Percentiles rank a stretch among this genome's conserved stretches.
Evolutionary conservation across 306 rosid species (phyloP).

Genomic region (Citrullus amarus): DNA sequence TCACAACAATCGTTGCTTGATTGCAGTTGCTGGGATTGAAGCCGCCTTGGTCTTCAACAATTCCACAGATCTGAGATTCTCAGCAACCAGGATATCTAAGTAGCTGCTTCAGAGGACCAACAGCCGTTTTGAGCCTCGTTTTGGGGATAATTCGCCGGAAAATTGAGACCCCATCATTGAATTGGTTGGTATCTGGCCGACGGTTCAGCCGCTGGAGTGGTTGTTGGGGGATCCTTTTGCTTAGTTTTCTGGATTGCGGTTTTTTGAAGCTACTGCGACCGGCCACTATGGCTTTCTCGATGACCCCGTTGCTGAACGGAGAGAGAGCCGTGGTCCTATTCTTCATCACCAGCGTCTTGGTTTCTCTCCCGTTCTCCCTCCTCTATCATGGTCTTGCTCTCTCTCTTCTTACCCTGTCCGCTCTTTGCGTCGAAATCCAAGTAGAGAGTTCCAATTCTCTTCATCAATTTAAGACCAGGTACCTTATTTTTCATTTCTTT

Average conservation of each 20-base stretch:
- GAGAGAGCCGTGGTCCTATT: slow-evolving; percentile 62
- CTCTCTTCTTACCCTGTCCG: slow-evolving; percentile 53
- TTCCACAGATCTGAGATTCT: neutral
- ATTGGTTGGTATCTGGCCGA: neutral
- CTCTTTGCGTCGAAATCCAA: slow-evolving; percentile 56
- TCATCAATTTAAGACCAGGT: slow-evolving; percentile 50
- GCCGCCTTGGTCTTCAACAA: neutral
- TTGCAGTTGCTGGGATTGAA: neutral
- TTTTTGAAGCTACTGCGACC: neutral
- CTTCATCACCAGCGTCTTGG: slow-evolving; percentile 40
- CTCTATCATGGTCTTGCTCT: slow-evolving; percentile 60
- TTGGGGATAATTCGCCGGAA: neutral
- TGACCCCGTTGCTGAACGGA: slow-evolving; percentile 37
- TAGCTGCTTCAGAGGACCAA: no score
- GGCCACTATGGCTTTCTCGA: slow-evolving; percentile 21
- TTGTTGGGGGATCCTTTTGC: neutral
- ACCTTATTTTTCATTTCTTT: neutral
- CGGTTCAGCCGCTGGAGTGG: neutral
- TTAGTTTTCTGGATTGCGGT: neutral
- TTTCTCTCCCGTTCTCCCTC: slow-evolving; percentile 65
- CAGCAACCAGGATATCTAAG: neutral
- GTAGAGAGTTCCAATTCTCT: slow-evolving; percentile 36
- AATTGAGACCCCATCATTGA: neutral
- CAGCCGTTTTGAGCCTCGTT: neutral
- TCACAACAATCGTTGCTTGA: neutral